Conservation (phyloP, 495 filamentous ascomycete species). For the Talaromyces proteolyticus region DNA sequence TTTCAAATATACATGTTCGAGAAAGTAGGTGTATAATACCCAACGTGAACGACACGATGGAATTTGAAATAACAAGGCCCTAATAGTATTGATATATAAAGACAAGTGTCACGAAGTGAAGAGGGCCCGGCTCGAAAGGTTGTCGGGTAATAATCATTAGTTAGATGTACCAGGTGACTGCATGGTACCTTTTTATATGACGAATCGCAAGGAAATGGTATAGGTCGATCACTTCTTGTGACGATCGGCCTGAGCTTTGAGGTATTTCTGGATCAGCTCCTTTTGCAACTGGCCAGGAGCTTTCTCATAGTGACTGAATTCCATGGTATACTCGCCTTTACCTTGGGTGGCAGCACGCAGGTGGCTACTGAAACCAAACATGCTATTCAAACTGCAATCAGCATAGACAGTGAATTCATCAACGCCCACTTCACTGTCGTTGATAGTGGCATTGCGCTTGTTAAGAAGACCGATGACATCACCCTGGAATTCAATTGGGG, state of each 20-base stretch:
- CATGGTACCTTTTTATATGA: background rate
- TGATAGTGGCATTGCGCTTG: constrained; percentile 92
- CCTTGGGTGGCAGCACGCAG: constrained; percentile 93
- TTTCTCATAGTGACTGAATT: constrained; percentile 91
- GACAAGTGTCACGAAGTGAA: background rate
- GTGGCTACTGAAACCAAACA: constrained; percentile 95
- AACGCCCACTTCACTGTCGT: constrained; percentile 88
- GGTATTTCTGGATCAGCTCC: constrained; percentile 81
- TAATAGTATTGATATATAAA: background rate
- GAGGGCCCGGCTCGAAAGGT: background rate
- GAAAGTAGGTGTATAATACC: constrained; percentile 1
- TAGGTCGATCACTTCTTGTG: constrained; percentile 51
- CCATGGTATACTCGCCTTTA: constrained; percentile 99
- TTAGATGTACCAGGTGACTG: background rate
- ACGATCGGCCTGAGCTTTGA: constrained; percentile 77
- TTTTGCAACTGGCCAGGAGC: constrained; percentile 89
- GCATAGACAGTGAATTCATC: constrained; percentile 96
- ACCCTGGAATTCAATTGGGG: constrained; percentile 97
- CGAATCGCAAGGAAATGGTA: background rate
- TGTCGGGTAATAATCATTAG: background rate
- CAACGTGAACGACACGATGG: background rate
- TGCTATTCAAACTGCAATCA: constrained; percentile 87
- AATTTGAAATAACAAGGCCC: constrained; percentile 7
- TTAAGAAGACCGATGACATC: constrained; percentile 92
- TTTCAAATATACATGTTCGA: background rate